Evolutionary conservation across 495 filamentous ascomycete species (phyloP).

Genomic region (Hypoxylon fragiforme): DNA sequence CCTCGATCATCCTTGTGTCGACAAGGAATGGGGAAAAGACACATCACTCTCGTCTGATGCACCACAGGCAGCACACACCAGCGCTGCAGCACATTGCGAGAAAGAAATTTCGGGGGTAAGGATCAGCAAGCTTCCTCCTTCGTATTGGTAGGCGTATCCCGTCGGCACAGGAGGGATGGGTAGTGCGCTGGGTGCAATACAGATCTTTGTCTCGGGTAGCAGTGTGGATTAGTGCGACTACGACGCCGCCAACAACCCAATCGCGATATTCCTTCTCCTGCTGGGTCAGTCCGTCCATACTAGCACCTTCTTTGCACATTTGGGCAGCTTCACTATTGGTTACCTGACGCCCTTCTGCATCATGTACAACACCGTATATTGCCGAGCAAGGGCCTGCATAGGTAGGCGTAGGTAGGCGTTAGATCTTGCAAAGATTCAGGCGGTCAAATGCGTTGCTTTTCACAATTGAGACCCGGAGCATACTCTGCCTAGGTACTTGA

Average conservation of each 20-base stretch:
- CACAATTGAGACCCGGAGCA: constrained; percentile 22
- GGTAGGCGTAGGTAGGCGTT: constrained; percentile 8
- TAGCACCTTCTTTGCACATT: constrained; percentile 14
- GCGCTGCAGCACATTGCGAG: constrained; percentile 22
- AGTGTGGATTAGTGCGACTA: constrained; percentile 35
- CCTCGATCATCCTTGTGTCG: constrained; percentile 36
- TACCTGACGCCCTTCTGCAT: constrained; percentile 22
- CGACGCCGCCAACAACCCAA: constrained; percentile 28
- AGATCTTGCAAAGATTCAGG: constrained; percentile 10
- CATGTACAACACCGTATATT: constrained; percentile 30
- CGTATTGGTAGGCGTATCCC: constrained; percentile 24
- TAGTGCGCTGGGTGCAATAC: constrained; percentile 22
- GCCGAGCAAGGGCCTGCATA: constrained; percentile 19
- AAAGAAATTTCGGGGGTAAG: constrained; percentile 13
- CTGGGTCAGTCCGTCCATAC: constrained; percentile 27
- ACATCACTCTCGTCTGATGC: constrained; percentile 13
- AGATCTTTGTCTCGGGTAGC: constrained; percentile 37
- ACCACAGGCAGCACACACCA: constrained; percentile 18
- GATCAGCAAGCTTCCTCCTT: constrained; percentile 26
- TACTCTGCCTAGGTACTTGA: constrained; percentile 24
- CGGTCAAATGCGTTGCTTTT: constrained; percentile 22
- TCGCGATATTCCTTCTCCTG: constrained; percentile 27
- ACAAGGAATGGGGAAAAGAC: constrained; percentile 18
- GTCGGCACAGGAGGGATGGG: constrained; percentile 21
- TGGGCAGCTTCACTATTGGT: constrained; percentile 20